Evolutionary conservation across 192 early-diverging fungal genomes (phyloP), one percentile per base, ranked within the genome.

Genomic region (Dissophora ornata): DNA sequence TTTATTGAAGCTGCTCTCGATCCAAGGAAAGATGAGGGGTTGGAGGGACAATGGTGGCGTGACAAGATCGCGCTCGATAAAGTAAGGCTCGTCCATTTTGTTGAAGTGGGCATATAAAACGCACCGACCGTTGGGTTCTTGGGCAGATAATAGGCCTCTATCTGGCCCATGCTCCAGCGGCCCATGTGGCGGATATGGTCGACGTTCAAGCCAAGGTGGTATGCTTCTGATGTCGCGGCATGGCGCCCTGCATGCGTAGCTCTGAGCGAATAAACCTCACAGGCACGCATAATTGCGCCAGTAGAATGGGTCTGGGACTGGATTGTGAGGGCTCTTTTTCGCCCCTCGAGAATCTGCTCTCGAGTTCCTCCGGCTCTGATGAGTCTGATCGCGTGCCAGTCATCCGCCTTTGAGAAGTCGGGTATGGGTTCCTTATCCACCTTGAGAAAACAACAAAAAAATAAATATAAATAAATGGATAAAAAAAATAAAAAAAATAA

Each of bases 11-110:
- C 3, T 57, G 2, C 29, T 12, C 42, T 71, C 69, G 24, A 71
- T 63, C 69, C 60, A 62, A 8, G 51, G 51, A 38, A 62, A 71
- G 21, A 71, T 71, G n/a, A 24, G 21, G n/a, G 53, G 52, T 22
- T 71, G 69, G 0, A 71, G 60, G 0, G 28, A 28, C 2, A 71
- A 30, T 24, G 69, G 60, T 30, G 69, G n/a, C n/a, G n/a, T n/a
- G n/a, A n/a, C n/a, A n/a, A n/a, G n/a, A n/a, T n/a, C n/a, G n/a
- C n/a, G n/a, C n/a, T n/a, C n/a, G n/a, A n/a, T n/a, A n/a, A n/a
- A n/a, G n/a, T n/a, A n/a, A n/a, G n/a, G n/a, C n/a, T 59, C 19
- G 32, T 57, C 21, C 62, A 44, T 18, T 6, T 9, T 16, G n/a
- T 28, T n/a, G 16, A 71, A 71, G 30, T 57, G 60, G 6, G 69